A percentile compares a stretch with the other conserved stretches of the same genome.
Conservation (phyloP, 495 filamentous ascomycete species). For the Penicillium parvum region DNA sequence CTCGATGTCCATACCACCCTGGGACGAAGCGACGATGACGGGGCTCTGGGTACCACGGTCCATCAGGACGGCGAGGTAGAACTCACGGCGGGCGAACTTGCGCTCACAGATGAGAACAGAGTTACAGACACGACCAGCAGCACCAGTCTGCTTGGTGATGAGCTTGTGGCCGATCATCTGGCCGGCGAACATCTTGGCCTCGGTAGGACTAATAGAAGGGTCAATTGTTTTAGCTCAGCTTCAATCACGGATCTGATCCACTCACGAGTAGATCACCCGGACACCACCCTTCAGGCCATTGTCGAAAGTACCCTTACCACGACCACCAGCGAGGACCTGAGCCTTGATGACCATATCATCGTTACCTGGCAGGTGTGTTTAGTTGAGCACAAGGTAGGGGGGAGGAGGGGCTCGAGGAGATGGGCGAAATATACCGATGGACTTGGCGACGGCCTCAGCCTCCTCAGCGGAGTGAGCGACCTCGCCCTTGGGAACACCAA, state of each 20-base stretch:
- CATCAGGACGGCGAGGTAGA: constrained; percentile 98
- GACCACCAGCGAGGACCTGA: constrained; percentile 94
- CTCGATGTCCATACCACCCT: constrained; percentile 99
- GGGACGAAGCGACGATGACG: constrained; percentile 94
- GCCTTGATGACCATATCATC: constrained; percentile 99
- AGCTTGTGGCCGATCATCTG: constrained; percentile 99
- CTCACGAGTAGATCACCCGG: constrained; percentile 92
- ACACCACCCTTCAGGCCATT: constrained; percentile 99
- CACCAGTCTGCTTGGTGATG: constrained; percentile 98
- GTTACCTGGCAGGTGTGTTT: constrained; percentile 50
- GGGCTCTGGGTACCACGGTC: constrained; percentile 88
- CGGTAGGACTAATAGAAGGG: constrained; percentile 55
- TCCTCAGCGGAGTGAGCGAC: constrained; percentile 80
- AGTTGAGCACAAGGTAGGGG: constrained; percentile 17
- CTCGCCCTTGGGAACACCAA: constrained; percentile 83
- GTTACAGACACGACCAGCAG: constrained; percentile 85
- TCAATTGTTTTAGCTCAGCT: not conserved
- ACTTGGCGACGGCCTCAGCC: constrained; percentile 85
- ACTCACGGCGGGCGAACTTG: constrained; percentile 98
- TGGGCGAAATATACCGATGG: constrained; percentile 57
- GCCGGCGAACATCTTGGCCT: constrained; percentile 95
- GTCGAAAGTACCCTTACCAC: constrained; percentile 95
- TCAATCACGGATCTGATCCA: constrained; percentile 1
- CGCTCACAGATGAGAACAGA: constrained; percentile 97
- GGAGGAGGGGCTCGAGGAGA: not conserved